Evolutionary conservation across 192 early-diverging fungal species (phyloP), one percentile per base, ranked within the genome.

Genomic region (Coemansia sp.): DNA sequence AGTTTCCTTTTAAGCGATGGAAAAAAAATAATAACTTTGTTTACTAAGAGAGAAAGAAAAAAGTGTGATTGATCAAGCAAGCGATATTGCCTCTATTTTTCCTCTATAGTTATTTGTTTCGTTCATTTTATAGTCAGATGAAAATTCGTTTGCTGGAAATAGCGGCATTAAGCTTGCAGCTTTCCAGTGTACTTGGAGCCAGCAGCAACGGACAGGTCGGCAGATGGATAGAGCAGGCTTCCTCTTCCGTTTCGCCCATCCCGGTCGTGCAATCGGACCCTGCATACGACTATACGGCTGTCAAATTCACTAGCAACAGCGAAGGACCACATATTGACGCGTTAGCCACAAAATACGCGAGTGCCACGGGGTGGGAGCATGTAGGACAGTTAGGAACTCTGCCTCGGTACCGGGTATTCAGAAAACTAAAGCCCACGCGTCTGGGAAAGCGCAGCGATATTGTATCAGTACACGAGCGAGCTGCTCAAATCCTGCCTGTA

Each of bases 321-420:
- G 10, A 35, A 3, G 40, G 21, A 33, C 43, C n/a, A 35, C 35
- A 40, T 30, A 31, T 61, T 7, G 72, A 75, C 28, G 13, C n/a
- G 15, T n/a, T 57, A 14, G 73, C 73, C 10, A 35, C 15, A 18
- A 16, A 35, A 33, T 70, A 70, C 42, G 62, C 73, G 10, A 28
- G 12, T 11, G 33, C 37, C 37, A 62, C 63, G 10, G 68, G 68
- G 3, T 70, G 63, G 73, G 68, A 77, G 36, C 30, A 66, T 28
- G 68, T 69, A 0, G 73, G 73, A 0, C 63, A 31, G n/a, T 37
- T 77, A 26, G 73, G 73, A 13, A 41, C 63, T 14, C 51, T 77
- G 50, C 55, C 68, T 0, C 39, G 45, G 53, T 77, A 77, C 60
- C 59, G 66, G 14, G 73, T 77, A 55, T 70, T 77, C 54, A 33